Base-by-base conservation (phyloP, 805 yeast species). In the Ogataea zsoltii region DNA sequence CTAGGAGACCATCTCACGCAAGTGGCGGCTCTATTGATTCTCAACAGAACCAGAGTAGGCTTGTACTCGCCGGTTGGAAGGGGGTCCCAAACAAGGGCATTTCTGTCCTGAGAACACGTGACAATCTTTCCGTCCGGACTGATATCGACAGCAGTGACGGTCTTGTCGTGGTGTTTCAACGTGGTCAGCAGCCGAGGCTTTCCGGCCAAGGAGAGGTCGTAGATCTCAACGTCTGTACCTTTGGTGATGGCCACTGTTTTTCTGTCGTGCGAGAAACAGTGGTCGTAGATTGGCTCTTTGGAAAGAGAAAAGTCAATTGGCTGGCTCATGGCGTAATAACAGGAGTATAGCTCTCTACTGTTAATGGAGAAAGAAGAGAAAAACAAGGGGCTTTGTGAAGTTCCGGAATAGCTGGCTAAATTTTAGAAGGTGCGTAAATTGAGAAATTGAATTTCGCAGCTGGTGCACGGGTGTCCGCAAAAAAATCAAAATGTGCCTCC, bases 41-140 rank as follows among this genome's bases (percentile, higher is more conserved):
- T 81, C 63, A 95, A 76, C 45, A 95, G 75, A 21, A 94, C 99
- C 60, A 94, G 75, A 4, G 97, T 90, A 41, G 96, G 96, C 71
- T 85, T 89, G 60, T 73, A 79, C 38, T 68, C 68, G 21, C 80
- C 79, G 60, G 80, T 80, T 28, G 79, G 66, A 49, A 75, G 70
- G 29, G 87, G 86, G 53, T 88, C 91, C 97, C 98, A 94, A 14
- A 94, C 99, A 55, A 91, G 79, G 12, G 98, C 98, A 58, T 94
- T 94, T 68, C 99, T 79, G 68, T 94, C 99, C 70, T 94, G 98
- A 9, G 98, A 90, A 64, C 97, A 90, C 26, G 98, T 94, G 60
- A 94, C 94, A 56, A 94, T 89, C 64, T 85, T 83, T 38, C 97
- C 97, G 54, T 87, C 88, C 29, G 76, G 68, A 31, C 96, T 85